Base-by-base conservation (phyloP, 2,329 filamentous ascomycete genomes). In the Dactylellina parvicollis region DNA sequence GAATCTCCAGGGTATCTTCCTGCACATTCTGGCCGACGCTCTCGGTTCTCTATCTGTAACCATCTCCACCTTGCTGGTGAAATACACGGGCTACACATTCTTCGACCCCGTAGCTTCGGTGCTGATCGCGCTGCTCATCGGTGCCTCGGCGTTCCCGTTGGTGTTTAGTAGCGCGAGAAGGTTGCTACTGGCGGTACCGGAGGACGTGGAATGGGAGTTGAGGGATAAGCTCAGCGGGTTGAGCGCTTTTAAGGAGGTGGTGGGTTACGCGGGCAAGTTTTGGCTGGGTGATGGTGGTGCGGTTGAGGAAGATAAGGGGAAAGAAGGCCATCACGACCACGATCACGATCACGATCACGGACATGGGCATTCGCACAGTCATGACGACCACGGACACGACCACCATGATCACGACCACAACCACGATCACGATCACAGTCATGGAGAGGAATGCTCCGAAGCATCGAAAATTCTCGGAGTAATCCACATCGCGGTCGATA, bases 1-100 rank as follows among this genome's bases (percentile, higher is more conserved):
- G 78, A 99, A 99, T 79, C 97, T 99, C 93, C 87, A 95, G 77
- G 95, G 95, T 10, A 98, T 99, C 76, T 99, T 96, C 81, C 84
- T 99, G 18, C 95, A 99, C 79, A 91, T 99, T 55, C 85, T 98
- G 26, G 95, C 95, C 4, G 95, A 99, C 80, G 96, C 95, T 0
- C 88, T 98, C 28, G 95, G 95, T 24, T 97, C 93, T 61, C 90
- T 93, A 0, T 95, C 95, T 0, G 95, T 99, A 50, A 96, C 99
- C 74, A 87, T 92, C 32, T 97, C 92, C 5, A 99, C 95, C 0
- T 83, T 92, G 0, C 84, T 98, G 20, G 96, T 96, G 0, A 90
- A 96, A 79, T 89, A 92, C 77, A 90, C 91, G 79, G 90, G 91
- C 14, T 98, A 94, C 92, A 87, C 92, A 4, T 92, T 94, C 22